A percentile compares a stretch with the other conserved stretches of the same genome.
These are phyloP conservation scores for Nicotiana otophora DNA, from an alignment of 257 asterid species.

Conservation along the genomic window DNA sequence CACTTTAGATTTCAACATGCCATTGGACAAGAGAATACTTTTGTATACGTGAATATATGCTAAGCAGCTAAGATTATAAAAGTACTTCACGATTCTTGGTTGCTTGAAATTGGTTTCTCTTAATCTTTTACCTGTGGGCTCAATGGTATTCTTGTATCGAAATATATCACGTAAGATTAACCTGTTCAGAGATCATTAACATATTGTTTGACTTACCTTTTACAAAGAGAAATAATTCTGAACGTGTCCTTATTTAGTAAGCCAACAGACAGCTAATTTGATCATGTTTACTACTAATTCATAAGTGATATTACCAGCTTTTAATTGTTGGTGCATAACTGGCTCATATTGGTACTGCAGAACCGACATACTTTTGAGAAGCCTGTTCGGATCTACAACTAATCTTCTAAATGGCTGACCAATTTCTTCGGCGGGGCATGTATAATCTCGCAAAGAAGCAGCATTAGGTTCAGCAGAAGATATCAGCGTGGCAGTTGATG, in stretches of 20 bases:
- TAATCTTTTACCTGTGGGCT: slow-evolving; percentile 1
- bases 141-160: background rate
- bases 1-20: background rate
- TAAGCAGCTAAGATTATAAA: background rate
- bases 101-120: background rate
- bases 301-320: background rate
- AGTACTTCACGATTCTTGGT: background rate
- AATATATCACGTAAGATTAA: background rate
- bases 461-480: slow-evolving; percentile 2
- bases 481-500: background rate
- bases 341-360: slow-evolving; percentile 31
- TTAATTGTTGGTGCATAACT: background rate
- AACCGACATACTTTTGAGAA: slow-evolving; percentile 65
- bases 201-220: background rate
- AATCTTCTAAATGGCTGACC: slow-evolving; percentile 12
- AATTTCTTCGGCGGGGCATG: background rate
- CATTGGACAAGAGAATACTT: background rate
- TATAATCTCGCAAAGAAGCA: background rate
- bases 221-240: background rate
- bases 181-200: background rate
- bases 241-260: background rate
- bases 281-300: background rate
- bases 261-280: background rate
- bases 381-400: slow-evolving; percentile 71
- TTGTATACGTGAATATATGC: background rate